Conservation (phyloP, 495 filamentous ascomycete species). For the Penicillium verhagenii region DNA sequence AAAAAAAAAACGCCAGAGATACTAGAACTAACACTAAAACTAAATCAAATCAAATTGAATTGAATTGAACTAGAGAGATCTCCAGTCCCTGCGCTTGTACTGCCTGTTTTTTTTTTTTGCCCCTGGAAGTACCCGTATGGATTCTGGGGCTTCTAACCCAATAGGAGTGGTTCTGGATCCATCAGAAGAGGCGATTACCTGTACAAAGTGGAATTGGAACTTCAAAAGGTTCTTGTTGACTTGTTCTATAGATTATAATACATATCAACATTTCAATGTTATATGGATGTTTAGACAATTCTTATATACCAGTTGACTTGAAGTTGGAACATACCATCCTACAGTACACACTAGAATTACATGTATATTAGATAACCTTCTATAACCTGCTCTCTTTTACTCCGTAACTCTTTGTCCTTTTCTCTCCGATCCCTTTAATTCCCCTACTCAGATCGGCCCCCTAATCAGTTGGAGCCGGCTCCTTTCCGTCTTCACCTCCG, state of each 20-base stretch:
- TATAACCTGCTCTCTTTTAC: no score
- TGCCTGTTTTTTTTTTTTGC: neutral
- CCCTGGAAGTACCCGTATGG: neutral
- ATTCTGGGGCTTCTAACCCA: constrained; percentile 1
- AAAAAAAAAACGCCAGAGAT: no score
- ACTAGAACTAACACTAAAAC: neutral
- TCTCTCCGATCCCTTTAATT: neutral
- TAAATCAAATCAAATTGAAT: neutral
- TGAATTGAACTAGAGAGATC: neutral
- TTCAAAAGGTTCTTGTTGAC: no score
- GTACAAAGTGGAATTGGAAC: no score
- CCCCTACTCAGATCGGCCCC: neutral
- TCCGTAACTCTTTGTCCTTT: neutral
- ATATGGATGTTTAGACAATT: no score
- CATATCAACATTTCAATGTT: no score
- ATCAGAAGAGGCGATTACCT: no score
- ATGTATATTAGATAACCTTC: no score
- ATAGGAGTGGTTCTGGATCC: neutral
- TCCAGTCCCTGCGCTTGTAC: neutral
- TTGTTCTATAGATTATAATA: no score
- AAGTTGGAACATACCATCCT: no score
- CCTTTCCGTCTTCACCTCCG: neutral
- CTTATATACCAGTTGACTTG: no score
- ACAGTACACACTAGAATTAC: no score
- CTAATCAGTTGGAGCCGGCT: neutral